These are phyloP conservation scores for Moricandia moricandioides DNA, from an alignment of 345 rosid species.

Conservation along the genomic window DNA sequence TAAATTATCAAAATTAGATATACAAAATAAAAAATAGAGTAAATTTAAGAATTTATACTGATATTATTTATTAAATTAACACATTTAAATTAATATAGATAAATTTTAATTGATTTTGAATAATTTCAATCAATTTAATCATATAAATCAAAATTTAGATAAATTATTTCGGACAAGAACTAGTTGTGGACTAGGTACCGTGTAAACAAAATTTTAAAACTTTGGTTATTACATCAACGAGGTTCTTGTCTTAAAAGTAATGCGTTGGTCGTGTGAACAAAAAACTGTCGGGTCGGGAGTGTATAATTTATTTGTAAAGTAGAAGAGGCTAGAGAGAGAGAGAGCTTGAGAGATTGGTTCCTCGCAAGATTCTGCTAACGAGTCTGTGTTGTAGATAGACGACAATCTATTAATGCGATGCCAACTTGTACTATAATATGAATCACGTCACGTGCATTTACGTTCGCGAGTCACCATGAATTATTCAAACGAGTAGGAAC, in stretches of 20 bases:
- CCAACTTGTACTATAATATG: constrained; percentile 10
- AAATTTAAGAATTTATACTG: too few relatives aligned
- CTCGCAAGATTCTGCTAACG: constrained; percentile 13
- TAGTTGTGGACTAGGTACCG: too few relatives aligned
- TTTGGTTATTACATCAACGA: constrained; percentile 16
- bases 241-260: constrained; percentile 25
- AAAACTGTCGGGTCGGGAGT: constrained; percentile 34
- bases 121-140: too few relatives aligned
- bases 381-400: constrained; percentile 30
- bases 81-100: too few relatives aligned
- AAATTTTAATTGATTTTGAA: too few relatives aligned
- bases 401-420: constrained; percentile 29
- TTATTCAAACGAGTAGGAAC: neutral
- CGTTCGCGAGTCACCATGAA: constrained; percentile 15
- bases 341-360: neutral
- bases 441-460: constrained; percentile 30
- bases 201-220: too few relatives aligned
- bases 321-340: too few relatives aligned
- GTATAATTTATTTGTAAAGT: neutral
- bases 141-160: too few relatives aligned
- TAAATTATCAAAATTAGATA: too few relatives aligned
- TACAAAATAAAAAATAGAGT: too few relatives aligned
- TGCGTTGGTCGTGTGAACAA: constrained; percentile 35
- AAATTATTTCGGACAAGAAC: too few relatives aligned
- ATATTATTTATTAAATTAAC: too few relatives aligned